Evolutionary conservation across 768 basidiomycete species (phyloP), one percentile per base, ranked within the genome.

Genomic region (Tulasnella sp.): DNA sequence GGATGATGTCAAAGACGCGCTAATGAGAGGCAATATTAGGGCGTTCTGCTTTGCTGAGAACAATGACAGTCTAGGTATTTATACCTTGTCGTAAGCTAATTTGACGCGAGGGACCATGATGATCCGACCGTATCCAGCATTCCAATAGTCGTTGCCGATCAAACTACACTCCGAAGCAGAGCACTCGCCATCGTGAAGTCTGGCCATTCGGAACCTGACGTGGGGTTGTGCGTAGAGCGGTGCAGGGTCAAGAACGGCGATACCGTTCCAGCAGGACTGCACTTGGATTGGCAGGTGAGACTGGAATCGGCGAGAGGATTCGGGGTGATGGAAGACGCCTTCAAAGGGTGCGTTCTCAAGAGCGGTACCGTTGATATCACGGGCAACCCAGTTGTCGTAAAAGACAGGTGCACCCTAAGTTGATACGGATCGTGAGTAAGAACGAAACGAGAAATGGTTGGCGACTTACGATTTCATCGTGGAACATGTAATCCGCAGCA

Each of bases 71-170:
- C 17, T 22, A n/a, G 44, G 17, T n/a, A n/a, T 1, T 22, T 3
- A 17, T 34, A 91, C 93, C 77, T 86, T 84, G 80, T 98, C 96
- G 78, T 99, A 98, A 1, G 97, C 97, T 64, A 98, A 82, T 79
- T 98, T 97, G 41, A 98, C 96, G 44, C 96, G 84, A 0, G 96
- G 95, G 0, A 98, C 94, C 95, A 98, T 99, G 82, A 99, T 85
- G 75, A 99, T 96, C 71, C 97, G 83, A 3, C 97, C 97, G 78
- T 95, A 98, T 0, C 97, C 96, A 0, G 92, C 88, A 75, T 90
- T 87, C 94, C 95, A 98, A 79, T 98, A 98, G 81, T 98, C 96
- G 80, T 98, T 99, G 83, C 95, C 97, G 76, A 99, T 95, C 72
- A 99, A 83, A 80, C 89, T 90, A 82, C 97, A 99, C 81, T 99